phyloP scores from a whole-genome alignment of 345 rosid species.

The Lenwebbia sp. region DNA sequence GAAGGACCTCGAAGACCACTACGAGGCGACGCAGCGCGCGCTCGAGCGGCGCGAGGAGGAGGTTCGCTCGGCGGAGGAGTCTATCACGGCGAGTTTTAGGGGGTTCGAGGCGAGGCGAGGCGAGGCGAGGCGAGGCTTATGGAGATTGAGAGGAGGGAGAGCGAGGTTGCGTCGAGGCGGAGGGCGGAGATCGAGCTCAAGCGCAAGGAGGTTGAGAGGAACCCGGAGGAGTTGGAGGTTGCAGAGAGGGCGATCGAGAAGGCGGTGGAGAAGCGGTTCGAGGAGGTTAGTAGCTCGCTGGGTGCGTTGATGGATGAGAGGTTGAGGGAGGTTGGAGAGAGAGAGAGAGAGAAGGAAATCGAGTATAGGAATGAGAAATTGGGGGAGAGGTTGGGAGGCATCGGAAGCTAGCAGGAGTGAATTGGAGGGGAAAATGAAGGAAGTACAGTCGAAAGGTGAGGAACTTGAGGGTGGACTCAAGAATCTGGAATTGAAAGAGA shows the following conservation, averaged over 20 bases:
- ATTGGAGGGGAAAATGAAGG: not conserved
- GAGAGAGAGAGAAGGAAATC: slow-evolving; percentile 11
- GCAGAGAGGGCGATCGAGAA: not conserved
- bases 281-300: no score
- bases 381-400: not conserved
- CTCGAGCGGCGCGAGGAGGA: slow-evolving; percentile 20
- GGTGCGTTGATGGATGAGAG: not conserved
- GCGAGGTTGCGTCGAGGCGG: slow-evolving; percentile 1
- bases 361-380: slow-evolving; percentile 1
- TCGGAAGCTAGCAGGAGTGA: not conserved
- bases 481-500: slow-evolving; percentile 9
- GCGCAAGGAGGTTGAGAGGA: not conserved
- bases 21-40: slow-evolving; percentile 8
- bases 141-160: slow-evolving; percentile 12
- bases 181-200: not conserved
- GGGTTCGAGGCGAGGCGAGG: no score
- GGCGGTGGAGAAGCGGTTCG: slow-evolving; percentile 3
- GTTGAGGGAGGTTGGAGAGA: not conserved
- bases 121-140: not conserved
- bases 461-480: not conserved
- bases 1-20: slow-evolving; percentile 30
- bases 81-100: not conserved
- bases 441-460: not conserved
- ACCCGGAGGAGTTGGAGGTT: not conserved
- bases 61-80: slow-evolving; percentile 6